Percentiles rank a stretch among this genome's conserved stretches.
These are phyloP conservation scores for Xylariaceae sp. DNA, from an alignment of 2,329 filamentous ascomycete genomes.

Conservation along the genomic window DNA sequence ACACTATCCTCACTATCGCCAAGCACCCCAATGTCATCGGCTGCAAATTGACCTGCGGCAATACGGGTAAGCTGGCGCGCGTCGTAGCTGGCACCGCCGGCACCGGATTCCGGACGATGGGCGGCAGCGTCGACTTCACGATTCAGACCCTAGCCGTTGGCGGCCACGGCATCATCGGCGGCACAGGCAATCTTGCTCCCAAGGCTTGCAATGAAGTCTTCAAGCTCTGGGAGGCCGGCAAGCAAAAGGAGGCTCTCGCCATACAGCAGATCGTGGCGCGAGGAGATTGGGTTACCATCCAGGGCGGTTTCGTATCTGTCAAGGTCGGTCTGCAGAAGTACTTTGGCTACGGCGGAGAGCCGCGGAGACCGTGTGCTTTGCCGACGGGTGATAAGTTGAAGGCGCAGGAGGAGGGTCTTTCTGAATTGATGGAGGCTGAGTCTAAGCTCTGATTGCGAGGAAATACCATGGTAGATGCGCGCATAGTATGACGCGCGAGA, in stretches of 20 bases:
- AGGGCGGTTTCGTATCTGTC: constrained; percentile 65
- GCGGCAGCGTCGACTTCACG: constrained; percentile 61
- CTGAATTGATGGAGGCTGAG: constrained; percentile 28
- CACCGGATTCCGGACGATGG: constrained; percentile 57
- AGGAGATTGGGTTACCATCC: constrained; percentile 67
- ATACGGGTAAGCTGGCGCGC: constrained; percentile 47
- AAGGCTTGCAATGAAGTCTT: constrained; percentile 60
- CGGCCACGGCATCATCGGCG: constrained; percentile 60
- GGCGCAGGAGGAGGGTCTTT: constrained; percentile 27
- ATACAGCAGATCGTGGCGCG: constrained; percentile 62
- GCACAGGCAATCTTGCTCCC: constrained; percentile 67
- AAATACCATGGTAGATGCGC: too few relatives aligned
- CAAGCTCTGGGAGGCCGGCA: constrained; percentile 57
- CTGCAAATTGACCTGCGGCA: constrained; percentile 51
- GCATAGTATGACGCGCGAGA: too few relatives aligned
- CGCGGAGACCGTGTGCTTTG: constrained; percentile 46
- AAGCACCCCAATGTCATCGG: constrained; percentile 47
- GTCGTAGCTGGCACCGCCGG: constrained; percentile 38
- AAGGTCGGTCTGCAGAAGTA: constrained; percentile 62
- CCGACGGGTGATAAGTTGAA: constrained; percentile 25
- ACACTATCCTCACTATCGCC: constrained; percentile 53
- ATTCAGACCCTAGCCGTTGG: constrained; percentile 59
- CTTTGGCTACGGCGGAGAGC: constrained; percentile 61
- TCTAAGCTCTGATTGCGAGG: too few relatives aligned
- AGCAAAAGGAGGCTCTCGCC: constrained; percentile 54